Conservation (phyloP, 2,329 filamentous ascomycete genomes). For the Hypoxylon sp. region DNA sequence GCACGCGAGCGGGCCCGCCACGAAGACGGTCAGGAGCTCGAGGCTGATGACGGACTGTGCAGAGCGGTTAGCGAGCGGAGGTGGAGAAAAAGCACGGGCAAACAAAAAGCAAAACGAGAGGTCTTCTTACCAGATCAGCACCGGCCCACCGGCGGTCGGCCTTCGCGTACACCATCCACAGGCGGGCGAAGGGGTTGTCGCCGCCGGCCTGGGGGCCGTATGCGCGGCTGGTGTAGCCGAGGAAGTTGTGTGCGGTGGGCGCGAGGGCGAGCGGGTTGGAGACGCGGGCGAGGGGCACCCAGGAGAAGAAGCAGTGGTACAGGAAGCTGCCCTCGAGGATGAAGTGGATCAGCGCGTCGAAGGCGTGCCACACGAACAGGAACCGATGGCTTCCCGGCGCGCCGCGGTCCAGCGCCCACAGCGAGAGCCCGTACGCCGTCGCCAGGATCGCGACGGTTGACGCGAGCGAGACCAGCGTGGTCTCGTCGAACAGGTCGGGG, state of each 20-base stretch:
- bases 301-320: conserved; percentile 89
- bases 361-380: conserved; percentile 94
- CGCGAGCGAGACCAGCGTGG: conserved; percentile 65
- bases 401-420: conserved; percentile 54
- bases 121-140: conserved; percentile 62
- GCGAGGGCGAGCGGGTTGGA: conserved; percentile 51
- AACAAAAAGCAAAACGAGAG: not conserved
- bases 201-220: conserved; percentile 66
- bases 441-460: conserved; percentile 62
- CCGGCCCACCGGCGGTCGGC: conserved; percentile 71
- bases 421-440: conserved; percentile 59
- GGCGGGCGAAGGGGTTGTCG: conserved; percentile 61
- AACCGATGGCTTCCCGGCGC: conserved; percentile 68
- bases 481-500: conserved; percentile 65
- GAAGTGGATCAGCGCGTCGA: conserved; percentile 91
- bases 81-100: not conserved
- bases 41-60: conserved; percentile 65
- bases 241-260: conserved; percentile 60
- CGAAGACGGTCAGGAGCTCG: conserved; percentile 70
- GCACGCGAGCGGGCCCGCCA: conserved; percentile 66
- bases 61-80: conserved; percentile 8
- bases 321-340: conserved; percentile 90
- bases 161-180: conserved; percentile 75
- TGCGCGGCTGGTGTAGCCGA: conserved; percentile 57
- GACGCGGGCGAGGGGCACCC: conserved; percentile 49